Conservation (phyloP, 768 basidiomycete genomes). For the Auricularia heimuer region DNA sequence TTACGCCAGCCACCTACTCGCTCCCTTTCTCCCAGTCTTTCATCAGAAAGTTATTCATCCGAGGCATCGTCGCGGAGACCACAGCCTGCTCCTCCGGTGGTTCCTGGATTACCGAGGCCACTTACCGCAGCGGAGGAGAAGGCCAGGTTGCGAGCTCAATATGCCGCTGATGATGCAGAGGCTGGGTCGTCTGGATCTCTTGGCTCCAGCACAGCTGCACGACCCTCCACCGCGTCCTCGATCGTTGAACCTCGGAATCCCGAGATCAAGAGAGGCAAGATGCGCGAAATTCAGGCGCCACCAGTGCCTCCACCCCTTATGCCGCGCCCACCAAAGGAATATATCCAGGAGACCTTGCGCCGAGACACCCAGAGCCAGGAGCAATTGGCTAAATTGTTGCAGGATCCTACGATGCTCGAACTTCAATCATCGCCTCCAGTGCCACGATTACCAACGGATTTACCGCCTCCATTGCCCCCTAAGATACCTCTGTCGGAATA, state of each 20-base stretch:
- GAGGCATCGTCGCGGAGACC: constrained; percentile 18
- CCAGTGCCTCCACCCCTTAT: not conserved
- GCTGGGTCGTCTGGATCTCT: constrained; percentile 11
- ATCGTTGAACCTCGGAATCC: not conserved
- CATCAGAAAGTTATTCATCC: constrained; percentile 2
- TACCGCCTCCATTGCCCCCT: not conserved
- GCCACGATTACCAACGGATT: not conserved
- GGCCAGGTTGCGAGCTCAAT: constrained; percentile 53
- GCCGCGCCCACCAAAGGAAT: not conserved
- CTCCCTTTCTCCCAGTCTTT: not conserved
- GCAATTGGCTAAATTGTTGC: not conserved
- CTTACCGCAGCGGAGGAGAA: constrained; percentile 76
- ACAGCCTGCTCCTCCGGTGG: constrained; percentile 14
- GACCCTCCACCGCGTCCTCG: not conserved
- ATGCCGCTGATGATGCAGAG: constrained; percentile 41
- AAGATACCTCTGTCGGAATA: not conserved
- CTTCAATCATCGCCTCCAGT: not conserved
- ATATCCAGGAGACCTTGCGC: not conserved
- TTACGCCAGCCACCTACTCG: constrained; percentile 21
- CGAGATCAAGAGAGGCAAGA: not conserved
- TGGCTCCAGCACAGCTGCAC: constrained; percentile 12
- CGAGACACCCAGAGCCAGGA: not conserved
- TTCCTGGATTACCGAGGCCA: constrained; percentile 6
- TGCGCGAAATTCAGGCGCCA: not conserved
- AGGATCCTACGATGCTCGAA: too few relatives aligned